Conservation (phyloP, 768 basidiomycete species). For the Calocybe gangraenosa region DNA sequence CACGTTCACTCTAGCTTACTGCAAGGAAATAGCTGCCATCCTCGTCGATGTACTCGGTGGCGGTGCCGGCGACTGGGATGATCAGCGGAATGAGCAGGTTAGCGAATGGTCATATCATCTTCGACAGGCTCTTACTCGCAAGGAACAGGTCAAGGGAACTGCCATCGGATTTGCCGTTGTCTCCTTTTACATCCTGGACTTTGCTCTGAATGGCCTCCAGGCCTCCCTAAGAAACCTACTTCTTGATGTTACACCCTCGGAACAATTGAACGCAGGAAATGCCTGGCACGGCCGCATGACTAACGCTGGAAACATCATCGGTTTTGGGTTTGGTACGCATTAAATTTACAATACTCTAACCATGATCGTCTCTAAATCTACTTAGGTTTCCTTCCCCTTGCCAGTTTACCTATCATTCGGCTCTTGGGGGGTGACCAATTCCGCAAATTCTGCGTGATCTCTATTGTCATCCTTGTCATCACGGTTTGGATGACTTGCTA, state of each 20-base stretch:
- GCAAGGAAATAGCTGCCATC: conserved; percentile 63
- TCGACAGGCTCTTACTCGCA: not conserved
- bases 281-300: conserved; percentile 98
- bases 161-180: conserved; percentile 85
- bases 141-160: conserved; percentile 52
- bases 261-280: conserved; percentile 90
- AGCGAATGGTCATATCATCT: conserved; percentile 16
- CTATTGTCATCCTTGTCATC: conserved; percentile 68
- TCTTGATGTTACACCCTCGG: conserved; percentile 83
- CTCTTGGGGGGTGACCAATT: conserved; percentile 91
- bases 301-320: conserved; percentile 95
- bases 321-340: conserved; percentile 80
- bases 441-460: conserved; percentile 90
- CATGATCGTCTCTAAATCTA: not conserved
- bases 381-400: conserved; percentile 85
- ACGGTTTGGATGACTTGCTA: conserved; percentile 90
- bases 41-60: conserved; percentile 75
- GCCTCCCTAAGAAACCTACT: conserved; percentile 92
- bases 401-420: conserved; percentile 68
- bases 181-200: conserved; percentile 93
- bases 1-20: conserved; percentile 80
- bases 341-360: not conserved
- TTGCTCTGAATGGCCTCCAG: conserved; percentile 94
- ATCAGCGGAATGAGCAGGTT: conserved; percentile 60
- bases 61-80: conserved; percentile 86